Evolutionary conservation across 1,284 basidiomycete species (phyloP), one percentile per base, ranked within the genome.

Genomic region (Hymenochaete sp.): DNA sequence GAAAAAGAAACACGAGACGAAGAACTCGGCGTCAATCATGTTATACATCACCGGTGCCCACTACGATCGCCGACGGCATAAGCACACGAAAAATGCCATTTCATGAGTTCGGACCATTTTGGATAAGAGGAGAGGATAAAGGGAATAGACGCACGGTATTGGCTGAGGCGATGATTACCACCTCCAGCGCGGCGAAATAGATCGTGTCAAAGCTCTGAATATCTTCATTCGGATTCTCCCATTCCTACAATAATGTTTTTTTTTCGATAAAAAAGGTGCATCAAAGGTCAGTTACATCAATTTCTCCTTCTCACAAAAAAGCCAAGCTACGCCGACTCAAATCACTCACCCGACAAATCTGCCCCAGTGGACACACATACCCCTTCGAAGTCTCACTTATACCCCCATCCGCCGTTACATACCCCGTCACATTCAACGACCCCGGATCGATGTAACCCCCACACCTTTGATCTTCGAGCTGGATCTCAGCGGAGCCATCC

Each of bases 21-120:
- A 91, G 64, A 86, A 95, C 60, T 98, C 95, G 1, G 93, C 73
- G 56, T 93, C 89, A 64, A 97, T 89, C 72, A 91, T 84, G 35
- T 68, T 62, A 63, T 97, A 98, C 95, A 98, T 97, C 48, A 86
- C 67, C 0, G 74, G 65, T 1, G 81, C 68, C 84, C 83, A 89
- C 79, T 85, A 16, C 14, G 14, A 26, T 14, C 13, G 8, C 22
- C 7, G 10, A 26, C 38, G 28, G 14, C 25, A 40, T 49, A 11
- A 16, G 19, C 9, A 8, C 7, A 44, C 21, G 24, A 19, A n/a
- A n/a, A n/a, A n/a, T n/a, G n/a, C n/a, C n/a, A n/a, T n/a, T n/a
- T n/a, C n/a, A n/a, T n/a, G n/a, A n/a, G n/a, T n/a, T n/a, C n/a
- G n/a, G n/a, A n/a, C n/a, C n/a, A n/a, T n/a, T n/a, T n/a, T n/a